Base-by-base conservation (phyloP, 2,329 filamentous ascomycete genomes). In the Pseudocercospora macadamiae region DNA sequence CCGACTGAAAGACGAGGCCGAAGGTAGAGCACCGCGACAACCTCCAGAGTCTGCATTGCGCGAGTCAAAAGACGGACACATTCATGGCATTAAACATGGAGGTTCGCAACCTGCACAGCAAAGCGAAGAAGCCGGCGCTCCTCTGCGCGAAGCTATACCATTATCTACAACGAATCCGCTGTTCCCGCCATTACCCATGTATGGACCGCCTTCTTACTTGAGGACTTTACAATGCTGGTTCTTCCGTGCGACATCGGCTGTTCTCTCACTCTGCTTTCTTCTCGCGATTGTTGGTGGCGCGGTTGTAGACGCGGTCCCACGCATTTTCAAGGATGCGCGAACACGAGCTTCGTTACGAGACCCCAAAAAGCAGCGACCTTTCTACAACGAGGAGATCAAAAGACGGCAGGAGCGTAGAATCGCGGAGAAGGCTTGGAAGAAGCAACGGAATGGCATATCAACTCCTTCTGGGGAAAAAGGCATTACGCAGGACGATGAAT, bases 181-280 rank as follows among this genome's bases (percentile, higher is more conserved):
- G 4, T 97, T 97, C 65, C 92, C 92, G 4, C 90, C 91, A 1
- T 75, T 96, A 7, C 92, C 92, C 0, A 78, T 91, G 42, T 96
- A 96, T 67, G 90, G 90, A 0, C 88, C 91, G 0, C 86, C 91
- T 0, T 87, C 89, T 0, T 52, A 83, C 0, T 58, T 88, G n/a
- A 82, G 86, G 48, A 80, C 85, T 28, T 28, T 91, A 1, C 88
- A 93, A 64, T 90, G 85, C 70, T 73, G 81, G 26, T 76, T 82
- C 14, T 89, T 95, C 60, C 83, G 87, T 8, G 64, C 83, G 1
- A 83, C 87, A 0, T 91, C 91, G 0, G 89, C 90, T 59, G 82
- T 92, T 34, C 79, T 96, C 0, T 96, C 91, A 36, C 79, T 96
- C 0, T 81, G 82, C 1, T 96, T 97, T 66, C 82, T 97, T 1